Evolutionary conservation across 1,139 yeast genomes (phyloP).

Genomic region (Saccharomyces hybrid): DNA sequence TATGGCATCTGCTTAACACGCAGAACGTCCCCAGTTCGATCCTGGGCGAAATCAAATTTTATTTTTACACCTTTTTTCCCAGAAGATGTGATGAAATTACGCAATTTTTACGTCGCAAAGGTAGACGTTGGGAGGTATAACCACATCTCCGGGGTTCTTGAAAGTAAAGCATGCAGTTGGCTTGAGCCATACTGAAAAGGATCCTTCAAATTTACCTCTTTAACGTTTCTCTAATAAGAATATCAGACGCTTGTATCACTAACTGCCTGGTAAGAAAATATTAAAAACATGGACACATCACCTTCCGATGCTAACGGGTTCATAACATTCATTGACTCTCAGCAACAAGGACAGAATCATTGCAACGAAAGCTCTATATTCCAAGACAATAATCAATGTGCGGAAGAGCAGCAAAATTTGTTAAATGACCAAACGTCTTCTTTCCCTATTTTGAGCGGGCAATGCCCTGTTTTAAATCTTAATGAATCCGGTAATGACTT

Average conservation of each 20-base stretch:
- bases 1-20: constrained; percentile 99
- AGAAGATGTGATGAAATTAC: neutral
- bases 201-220: neutral
- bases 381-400: neutral
- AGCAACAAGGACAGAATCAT: neutral
- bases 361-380: neutral
- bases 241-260: neutral
- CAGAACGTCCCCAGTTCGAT: constrained; percentile 99
- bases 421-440: neutral
- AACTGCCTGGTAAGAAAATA: neutral
- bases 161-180: neutral
- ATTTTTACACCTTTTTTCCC: neutral
- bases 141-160: neutral
- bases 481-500: neutral
- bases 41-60: constrained; percentile 89
- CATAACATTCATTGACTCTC: neutral
- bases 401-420: neutral
- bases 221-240: neutral
- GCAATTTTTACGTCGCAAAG: neutral
- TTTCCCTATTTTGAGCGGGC: neutral
- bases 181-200: neutral
- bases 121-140: neutral
- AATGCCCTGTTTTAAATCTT: neutral
- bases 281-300: neutral
- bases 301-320: neutral